These are phyloP conservation scores for Blumeriella jaapii DNA, from an alignment of 2,329 filamentous ascomycete species.

Conservation along the genomic window DNA sequence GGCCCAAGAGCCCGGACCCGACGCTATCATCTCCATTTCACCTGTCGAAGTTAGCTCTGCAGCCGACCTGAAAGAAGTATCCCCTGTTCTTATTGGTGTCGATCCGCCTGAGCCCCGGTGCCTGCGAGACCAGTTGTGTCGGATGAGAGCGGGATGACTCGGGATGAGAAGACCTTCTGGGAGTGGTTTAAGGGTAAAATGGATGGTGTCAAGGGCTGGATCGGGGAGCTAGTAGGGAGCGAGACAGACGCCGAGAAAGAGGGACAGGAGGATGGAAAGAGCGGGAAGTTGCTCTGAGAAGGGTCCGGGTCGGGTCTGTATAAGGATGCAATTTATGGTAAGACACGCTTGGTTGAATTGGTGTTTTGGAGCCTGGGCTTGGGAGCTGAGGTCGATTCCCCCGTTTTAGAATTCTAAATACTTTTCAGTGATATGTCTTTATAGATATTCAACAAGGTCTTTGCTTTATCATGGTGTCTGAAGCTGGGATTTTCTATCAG, in stretches of 20 bases:
- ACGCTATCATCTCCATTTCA: conserved; percentile 20
- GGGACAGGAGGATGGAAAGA: neutral
- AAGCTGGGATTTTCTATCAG: no score
- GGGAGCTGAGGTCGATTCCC: no score
- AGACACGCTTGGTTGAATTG: no score
- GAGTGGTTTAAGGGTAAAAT: conserved; percentile 41
- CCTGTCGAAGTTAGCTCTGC: conserved; percentile 23
- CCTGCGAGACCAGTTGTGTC: conserved; percentile 17
- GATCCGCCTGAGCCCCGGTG: conserved; percentile 17
- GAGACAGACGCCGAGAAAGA: conserved; percentile 1
- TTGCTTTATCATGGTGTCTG: no score
- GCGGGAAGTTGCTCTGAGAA: no score
- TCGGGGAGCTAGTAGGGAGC: conserved; percentile 6
- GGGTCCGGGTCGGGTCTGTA: no score
- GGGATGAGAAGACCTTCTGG: conserved; percentile 32
- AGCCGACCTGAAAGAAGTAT: conserved; percentile 18
- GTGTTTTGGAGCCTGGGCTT: no score
- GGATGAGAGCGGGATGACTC: conserved; percentile 17
- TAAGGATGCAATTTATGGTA: no score
- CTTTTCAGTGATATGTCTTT: no score
- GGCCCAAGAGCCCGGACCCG: conserved; percentile 8
- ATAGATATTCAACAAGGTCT: no score
- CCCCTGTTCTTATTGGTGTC: conserved; percentile 23
- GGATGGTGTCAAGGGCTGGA: conserved; percentile 28
- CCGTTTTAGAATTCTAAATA: no score